phyloP scores from a whole-genome alignment of 208 protist species.

The Jaenimonas drosophilae region DNA sequence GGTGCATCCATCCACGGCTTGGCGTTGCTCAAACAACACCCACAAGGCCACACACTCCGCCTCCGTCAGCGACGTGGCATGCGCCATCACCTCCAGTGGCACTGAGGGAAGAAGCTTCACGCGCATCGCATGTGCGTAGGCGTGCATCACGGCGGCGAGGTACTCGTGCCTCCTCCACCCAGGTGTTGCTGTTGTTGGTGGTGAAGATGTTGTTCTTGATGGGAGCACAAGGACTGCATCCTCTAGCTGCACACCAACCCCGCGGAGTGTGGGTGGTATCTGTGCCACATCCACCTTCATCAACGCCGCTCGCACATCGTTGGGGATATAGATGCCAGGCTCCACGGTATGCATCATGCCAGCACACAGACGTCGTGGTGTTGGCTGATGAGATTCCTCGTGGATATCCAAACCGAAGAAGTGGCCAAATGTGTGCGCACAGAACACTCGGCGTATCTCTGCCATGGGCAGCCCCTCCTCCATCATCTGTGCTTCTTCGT shows the following conservation, averaged over 20 bases:
- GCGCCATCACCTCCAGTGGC: no score
- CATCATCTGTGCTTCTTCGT: background rate
- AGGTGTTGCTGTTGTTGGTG: no score
- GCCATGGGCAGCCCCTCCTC: background rate
- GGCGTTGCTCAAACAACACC: background rate
- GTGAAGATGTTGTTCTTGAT: no score
- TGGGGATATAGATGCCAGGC: conserved; percentile 47
- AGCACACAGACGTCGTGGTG: conserved; percentile 6
- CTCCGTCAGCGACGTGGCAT: no score
- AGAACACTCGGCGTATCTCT: conserved; percentile 31
- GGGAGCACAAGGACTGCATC: conserved; percentile 51
- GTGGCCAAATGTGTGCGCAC: conserved; percentile 45
- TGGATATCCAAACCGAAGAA: conserved; percentile 53
- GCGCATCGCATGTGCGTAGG: background rate
- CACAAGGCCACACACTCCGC: no score
- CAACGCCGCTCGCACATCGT: conserved; percentile 2
- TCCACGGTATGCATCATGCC: conserved; percentile 67
- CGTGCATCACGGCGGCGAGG: background rate
- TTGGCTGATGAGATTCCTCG: conserved; percentile 7
- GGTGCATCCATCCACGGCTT: background rate
- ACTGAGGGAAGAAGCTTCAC: background rate
- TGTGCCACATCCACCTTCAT: conserved; percentile 7
- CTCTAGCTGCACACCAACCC: conserved; percentile 40
- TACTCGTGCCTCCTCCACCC: background rate
- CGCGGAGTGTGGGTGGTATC: conserved; percentile 13